A percentile compares a stretch with the other conserved stretches of the same genome.
Conservation (phyloP, 2,329 filamentous ascomycete species). For the Tympanopsis confertula region DNA sequence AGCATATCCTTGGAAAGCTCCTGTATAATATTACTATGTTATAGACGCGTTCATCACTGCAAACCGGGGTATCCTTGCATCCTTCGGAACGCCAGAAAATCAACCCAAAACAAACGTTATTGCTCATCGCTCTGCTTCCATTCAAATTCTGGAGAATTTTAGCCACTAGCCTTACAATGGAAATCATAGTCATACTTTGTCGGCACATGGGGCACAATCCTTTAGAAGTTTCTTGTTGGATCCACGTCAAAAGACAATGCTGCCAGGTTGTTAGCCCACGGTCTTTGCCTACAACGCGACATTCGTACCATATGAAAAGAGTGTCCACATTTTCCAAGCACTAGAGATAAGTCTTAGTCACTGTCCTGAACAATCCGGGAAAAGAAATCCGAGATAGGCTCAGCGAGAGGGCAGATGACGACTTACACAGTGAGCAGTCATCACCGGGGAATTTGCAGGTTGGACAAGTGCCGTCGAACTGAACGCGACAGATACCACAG, state of each 20-base stretch:
- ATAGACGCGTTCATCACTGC: too few species aligned
- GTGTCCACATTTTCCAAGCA: constrained; percentile 92
- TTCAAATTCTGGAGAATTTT: not conserved
- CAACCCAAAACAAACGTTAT: too few species aligned
- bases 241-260: constrained; percentile 95
- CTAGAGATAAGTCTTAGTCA: constrained; percentile 28
- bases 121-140: not conserved
- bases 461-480: constrained; percentile 95
- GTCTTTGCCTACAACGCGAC: not conserved
- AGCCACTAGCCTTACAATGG: not conserved
- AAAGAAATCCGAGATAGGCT: not conserved
- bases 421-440: constrained; percentile 79
- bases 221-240: constrained; percentile 84
- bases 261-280: constrained; percentile 21
- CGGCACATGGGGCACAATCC: constrained; percentile 97
- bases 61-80: too few species aligned
- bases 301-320: constrained; percentile 83
- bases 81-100: too few species aligned
- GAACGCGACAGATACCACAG: constrained; percentile 94
- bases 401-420: constrained; percentile 2
- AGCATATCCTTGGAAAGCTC: too few species aligned
- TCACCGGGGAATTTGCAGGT: constrained; percentile 97
- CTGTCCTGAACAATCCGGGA: constrained; percentile 3
- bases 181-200: constrained; percentile 49
- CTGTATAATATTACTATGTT: too few species aligned